Evolutionary conservation across 768 basidiomycete species (phyloP).

Genomic region (Boletus rubroflammeus): DNA sequence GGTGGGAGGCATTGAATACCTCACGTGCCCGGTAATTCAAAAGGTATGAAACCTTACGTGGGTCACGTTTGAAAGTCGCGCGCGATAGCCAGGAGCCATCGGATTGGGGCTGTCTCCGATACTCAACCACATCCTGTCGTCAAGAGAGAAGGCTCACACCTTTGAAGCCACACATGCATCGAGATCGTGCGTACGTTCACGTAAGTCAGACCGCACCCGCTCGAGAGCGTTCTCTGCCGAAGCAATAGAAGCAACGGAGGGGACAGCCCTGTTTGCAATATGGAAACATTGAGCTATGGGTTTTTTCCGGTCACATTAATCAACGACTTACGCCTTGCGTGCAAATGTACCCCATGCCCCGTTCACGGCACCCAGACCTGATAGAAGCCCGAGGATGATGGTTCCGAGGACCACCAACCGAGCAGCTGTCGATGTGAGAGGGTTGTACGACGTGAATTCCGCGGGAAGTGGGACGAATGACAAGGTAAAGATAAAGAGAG

Average conservation of each 20-base stretch:
- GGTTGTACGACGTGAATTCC: slow-evolving; percentile 39
- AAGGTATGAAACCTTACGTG: slow-evolving; percentile 24
- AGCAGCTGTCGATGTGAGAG: slow-evolving; percentile 48
- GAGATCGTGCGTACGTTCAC: slow-evolving; percentile 30
- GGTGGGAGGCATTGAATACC: neutral
- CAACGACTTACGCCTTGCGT: slow-evolving; percentile 23
- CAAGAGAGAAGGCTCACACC: slow-evolving; percentile 14
- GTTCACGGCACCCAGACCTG: slow-evolving; percentile 74
- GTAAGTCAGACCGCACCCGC: slow-evolving; percentile 58
- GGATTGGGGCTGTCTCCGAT: slow-evolving; percentile 19
- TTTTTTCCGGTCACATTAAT: slow-evolving; percentile 12
- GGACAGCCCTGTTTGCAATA: slow-evolving; percentile 17
- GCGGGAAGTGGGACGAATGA: slow-evolving; percentile 67
- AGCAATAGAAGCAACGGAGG: slow-evolving; percentile 36
- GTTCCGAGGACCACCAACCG: slow-evolving; percentile 76
- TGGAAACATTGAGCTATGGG: slow-evolving; percentile 5
- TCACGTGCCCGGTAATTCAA: neutral
- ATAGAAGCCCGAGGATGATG: slow-evolving; percentile 71
- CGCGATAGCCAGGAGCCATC: slow-evolving; percentile 30
- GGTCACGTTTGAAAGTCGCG: slow-evolving; percentile 29
- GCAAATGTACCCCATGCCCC: slow-evolving; percentile 50
- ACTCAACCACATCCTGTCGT: slow-evolving; percentile 7
- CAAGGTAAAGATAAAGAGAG: slow-evolving; percentile 53
- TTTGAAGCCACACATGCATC: slow-evolving; percentile 23
- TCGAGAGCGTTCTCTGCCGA: slow-evolving; percentile 56